Evolutionary conservation across 1,139 yeast species (phyloP).

Genomic region (Meyerozyma elateridarum): DNA sequence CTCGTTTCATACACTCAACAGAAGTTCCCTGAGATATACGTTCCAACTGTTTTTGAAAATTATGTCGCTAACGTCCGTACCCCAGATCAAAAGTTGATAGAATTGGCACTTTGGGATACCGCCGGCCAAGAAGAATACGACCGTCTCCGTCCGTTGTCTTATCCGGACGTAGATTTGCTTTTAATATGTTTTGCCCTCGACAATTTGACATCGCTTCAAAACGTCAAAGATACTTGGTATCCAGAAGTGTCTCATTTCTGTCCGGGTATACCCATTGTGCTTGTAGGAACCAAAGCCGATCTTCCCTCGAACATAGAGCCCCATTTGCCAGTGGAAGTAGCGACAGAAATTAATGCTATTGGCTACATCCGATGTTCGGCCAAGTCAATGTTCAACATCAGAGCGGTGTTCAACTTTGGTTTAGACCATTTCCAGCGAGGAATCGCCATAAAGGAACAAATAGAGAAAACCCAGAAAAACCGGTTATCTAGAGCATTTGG

Average conservation of each 20-base stretch:
- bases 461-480: constrained; percentile 31
- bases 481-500: constrained; percentile 30
- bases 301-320: constrained; percentile 41
- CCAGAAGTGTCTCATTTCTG: constrained; percentile 85
- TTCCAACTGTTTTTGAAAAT: constrained; percentile 90
- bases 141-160: constrained; percentile 74
- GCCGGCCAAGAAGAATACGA: constrained; percentile 95
- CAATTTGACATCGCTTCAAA: constrained; percentile 57
- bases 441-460: constrained; percentile 34
- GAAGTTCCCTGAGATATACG: constrained; percentile 68
- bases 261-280: constrained; percentile 68
- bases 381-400: constrained; percentile 60
- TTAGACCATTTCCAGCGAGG: constrained; percentile 34
- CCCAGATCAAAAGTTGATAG: constrained; percentile 50
- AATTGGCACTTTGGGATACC: constrained; percentile 85
- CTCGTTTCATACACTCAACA: constrained; percentile 79
- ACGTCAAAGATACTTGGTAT: constrained; percentile 77
- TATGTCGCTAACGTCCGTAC: constrained; percentile 63
- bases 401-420: constrained; percentile 60
- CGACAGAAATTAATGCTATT: constrained; percentile 64
- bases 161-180: constrained; percentile 75
- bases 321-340: constrained; percentile 50
- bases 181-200: constrained; percentile 75
- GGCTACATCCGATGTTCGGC: constrained; percentile 83
- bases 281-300: constrained; percentile 81